These are phyloP conservation scores for Apostasia shenzhenica DNA, from an alignment of 106 monocot genomes.

Conservation along the genomic window DNA sequence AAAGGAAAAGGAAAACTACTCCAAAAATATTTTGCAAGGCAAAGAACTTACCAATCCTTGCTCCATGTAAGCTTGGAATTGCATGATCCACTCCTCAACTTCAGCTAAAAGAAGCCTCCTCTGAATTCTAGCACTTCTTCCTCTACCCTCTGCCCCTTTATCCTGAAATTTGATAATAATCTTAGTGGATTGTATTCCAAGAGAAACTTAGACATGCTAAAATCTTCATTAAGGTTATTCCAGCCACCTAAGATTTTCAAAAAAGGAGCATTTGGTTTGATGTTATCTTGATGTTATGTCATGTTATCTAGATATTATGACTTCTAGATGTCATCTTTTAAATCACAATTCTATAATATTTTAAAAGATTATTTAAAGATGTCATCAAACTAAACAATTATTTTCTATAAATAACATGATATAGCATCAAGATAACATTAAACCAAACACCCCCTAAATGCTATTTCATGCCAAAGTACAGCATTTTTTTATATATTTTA, in stretches of 20 bases:
- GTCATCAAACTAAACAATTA: no score
- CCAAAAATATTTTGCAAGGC: neutral
- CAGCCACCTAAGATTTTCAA: neutral
- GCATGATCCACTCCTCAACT: slow-evolving; percentile 74
- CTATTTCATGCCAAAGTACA: no score
- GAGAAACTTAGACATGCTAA: neutral
- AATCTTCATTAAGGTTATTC: neutral
- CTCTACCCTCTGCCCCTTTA: slow-evolving; percentile 92
- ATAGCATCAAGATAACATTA: no score
- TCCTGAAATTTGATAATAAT: slow-evolving; percentile 33
- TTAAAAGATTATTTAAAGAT: no score
- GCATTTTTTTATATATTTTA: no score
- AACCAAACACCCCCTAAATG: no score
- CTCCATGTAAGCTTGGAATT: slow-evolving; percentile 54
- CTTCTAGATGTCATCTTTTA: no score
- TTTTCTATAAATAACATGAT: no score
- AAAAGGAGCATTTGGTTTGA: no score
- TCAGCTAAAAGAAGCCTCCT: slow-evolving; percentile 85
- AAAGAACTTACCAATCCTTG: slow-evolving; percentile 51
- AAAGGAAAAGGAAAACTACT: neutral
- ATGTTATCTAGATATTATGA: no score
- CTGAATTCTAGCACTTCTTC: slow-evolving; percentile 69
- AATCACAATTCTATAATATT: no score
- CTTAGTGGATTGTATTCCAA: neutral
- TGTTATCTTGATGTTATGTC: no score